phyloP scores from a whole-genome alignment of 163 green algal species.

The Volvox carteri region DNA sequence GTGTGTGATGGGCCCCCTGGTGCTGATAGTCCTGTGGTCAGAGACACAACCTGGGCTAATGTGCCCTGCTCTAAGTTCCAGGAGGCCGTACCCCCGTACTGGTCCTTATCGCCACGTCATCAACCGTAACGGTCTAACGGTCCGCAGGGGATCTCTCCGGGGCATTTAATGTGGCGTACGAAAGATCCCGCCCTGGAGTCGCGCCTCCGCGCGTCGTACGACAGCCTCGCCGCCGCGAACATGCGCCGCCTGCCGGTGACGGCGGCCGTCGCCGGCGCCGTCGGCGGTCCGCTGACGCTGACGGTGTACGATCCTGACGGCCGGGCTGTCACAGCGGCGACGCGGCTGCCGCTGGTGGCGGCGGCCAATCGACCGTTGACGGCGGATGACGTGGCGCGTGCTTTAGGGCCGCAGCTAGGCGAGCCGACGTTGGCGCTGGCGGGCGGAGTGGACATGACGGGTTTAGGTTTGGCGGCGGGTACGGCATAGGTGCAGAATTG shows the following conservation, averaged over 20 bases:
- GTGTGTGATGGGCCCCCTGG: no score
- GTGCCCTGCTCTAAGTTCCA: no score
- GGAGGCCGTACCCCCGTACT: no score
- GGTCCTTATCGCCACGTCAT: no score
- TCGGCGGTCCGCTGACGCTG: constrained; percentile 68
- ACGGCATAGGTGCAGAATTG: no score
- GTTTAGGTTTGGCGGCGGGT: constrained; percentile 62
- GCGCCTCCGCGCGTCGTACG: constrained; percentile 40
- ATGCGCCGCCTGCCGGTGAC: constrained; percentile 66
- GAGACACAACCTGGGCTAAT: no score
- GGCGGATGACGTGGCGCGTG: constrained; percentile 64
- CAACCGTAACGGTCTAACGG: no score
- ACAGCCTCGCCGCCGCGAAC: constrained; percentile 35
- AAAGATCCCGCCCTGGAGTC: constrained; percentile 51
- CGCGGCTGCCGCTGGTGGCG: constrained; percentile 51
- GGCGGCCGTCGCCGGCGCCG: constrained; percentile 58
- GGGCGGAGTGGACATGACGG: constrained; percentile 39
- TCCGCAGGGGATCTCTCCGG: no score
- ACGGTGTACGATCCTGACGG: constrained; percentile 60
- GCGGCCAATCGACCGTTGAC: constrained; percentile 63
- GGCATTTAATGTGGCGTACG: constrained; percentile 67
- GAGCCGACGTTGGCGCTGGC: constrained; percentile 52
- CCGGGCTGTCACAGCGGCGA: constrained; percentile 26
- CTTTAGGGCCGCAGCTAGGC: constrained; percentile 62
- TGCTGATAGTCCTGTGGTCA: no score